Conservation (phyloP, 2,329 filamentous ascomycete genomes). For the Pyrenophora tritici-repentis region DNA sequence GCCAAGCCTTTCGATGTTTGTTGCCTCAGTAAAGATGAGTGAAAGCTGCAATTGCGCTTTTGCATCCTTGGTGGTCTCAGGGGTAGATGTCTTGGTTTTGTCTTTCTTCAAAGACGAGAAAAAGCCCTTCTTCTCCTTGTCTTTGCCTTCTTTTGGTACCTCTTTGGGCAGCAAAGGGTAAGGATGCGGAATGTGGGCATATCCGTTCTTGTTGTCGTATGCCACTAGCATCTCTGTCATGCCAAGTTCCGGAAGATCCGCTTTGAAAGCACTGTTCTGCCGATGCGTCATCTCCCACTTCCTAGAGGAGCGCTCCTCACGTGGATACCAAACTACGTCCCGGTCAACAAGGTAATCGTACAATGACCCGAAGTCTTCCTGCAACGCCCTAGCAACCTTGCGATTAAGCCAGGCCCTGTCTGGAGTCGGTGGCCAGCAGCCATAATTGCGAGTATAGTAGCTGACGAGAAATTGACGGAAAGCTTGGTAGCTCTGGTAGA, state of each 20-base stretch:
- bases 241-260: conserved; percentile 59
- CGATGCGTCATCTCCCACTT: conserved; percentile 66
- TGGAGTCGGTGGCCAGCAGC: conserved; percentile 64
- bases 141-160: conserved; percentile 29
- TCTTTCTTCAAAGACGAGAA: conserved; percentile 44
- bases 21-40: conserved; percentile 48
- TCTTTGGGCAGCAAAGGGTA: conserved; percentile 65
- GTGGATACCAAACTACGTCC: conserved; percentile 68
- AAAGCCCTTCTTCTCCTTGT: conserved; percentile 42
- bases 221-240: conserved; percentile 69
- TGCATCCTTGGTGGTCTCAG: conserved; percentile 41
- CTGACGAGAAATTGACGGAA: conserved; percentile 64
- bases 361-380: conserved; percentile 68
- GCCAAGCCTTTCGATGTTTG: conserved; percentile 48
- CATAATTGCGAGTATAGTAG: conserved; percentile 63
- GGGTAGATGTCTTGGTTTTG: conserved; percentile 38
- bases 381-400: conserved; percentile 61
- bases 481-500: conserved; percentile 62
- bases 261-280: conserved; percentile 44
- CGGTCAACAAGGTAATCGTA: conserved; percentile 74
- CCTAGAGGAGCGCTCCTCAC: conserved; percentile 63
- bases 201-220: conserved; percentile 66
- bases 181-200: conserved; percentile 60
- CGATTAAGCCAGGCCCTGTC: conserved; percentile 63
- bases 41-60: conserved; percentile 48